Base-by-base conservation (phyloP, 2,329 filamentous ascomycete genomes). In the Ophiostoma piceae region DNA sequence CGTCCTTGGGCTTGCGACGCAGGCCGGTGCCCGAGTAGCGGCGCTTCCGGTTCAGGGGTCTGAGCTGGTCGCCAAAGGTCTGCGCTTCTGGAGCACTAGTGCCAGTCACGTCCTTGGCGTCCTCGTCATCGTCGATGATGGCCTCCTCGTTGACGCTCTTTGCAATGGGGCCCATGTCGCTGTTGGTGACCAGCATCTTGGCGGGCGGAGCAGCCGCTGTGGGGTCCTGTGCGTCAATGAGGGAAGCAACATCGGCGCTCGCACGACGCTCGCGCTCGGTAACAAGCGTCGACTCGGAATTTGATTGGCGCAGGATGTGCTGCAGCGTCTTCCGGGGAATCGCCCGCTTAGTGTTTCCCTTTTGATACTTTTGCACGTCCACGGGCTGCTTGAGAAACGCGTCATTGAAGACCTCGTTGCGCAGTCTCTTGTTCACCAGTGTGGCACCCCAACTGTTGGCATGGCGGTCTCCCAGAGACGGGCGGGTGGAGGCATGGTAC, bases 391-490 rank as follows among this genome's bases (percentile, higher is more conserved):
- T 92, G 62, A 92, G 83, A 76, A 97, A 97, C 0, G 94, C 94
- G 77, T 97, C 94, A 54, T 93, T 92, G 76, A 97, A 90, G 0
- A 97, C 93, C 78, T 96, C 92, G 77, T 96, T 94, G 71, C 94
- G 90, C 54, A 98, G 80, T 71, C 90, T 88, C 75, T 91, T 90
- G 77, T 98, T 98, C 71, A 97, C 91, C 29, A 90, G 94, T 0
- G 94, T 97, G 19, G 93, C 92, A 8, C 94, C 94, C 94, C 94
- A 97, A 75, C 87, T 89, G 73, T 87, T 87, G 8, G 87, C 84
- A 75, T 84, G 83, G 26, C 85, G 82, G 62, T 87, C 83, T 32
- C 87, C 84, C 71, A 89, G 75, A 2, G 75, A 77, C 4, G 84
- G 84, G 29, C 83, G 69, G 2, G 35, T 11, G 2, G 29, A 9